Evolutionary conservation across 192 early-diverging fungal species (phyloP), one percentile per base, ranked within the genome.

Genomic region (Coemansia sp.): DNA sequence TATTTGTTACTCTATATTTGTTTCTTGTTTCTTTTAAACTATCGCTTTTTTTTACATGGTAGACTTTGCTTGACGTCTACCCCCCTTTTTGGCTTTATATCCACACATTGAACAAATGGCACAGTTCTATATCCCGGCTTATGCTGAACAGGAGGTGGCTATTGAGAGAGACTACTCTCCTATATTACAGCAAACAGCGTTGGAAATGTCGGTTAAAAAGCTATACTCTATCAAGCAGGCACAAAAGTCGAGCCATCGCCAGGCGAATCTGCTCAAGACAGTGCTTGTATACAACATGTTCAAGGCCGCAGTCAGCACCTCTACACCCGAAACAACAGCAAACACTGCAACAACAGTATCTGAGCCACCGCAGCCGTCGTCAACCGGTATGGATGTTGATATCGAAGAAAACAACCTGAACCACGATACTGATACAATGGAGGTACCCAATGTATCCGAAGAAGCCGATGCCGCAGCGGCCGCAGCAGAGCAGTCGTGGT

Each of bases 241-340:
- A 3, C 77, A 79, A 36, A 67, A 72, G 38, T 10, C 65, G 5
- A 67, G 71, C 5, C 63, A 79, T 54, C 77, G 77, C 28, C 72
- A 62, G 29, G 68, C 72, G 31, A 64, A 65, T 62, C 61, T 79
- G 18, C 68, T 56, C 50, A 79, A 79, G 58, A 79, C 77, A 16
- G 77, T 79, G 29, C 72, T 79, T 16, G 77, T 79, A 34, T 75
- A 81, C 67, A 81, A 81, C 52, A 66, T 72, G 50, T 81, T 75
- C 49, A 72, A 72, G 38, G 69, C 66, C 20, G 67, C 66, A 4
- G 31, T 68, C 14, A 34, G 30, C 42, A 7, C 54, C n/a, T 31
- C 63, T 29, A 7, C 45, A 29, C 22, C 48, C 17, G 33, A 48
- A n/a, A 11, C 36, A 25, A 40, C 12, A 3, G 49, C 7, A 4